phyloP scores from a whole-genome alignment of 2,329 filamentous ascomycete genomes.

The Phyllosticta capitalensis region DNA sequence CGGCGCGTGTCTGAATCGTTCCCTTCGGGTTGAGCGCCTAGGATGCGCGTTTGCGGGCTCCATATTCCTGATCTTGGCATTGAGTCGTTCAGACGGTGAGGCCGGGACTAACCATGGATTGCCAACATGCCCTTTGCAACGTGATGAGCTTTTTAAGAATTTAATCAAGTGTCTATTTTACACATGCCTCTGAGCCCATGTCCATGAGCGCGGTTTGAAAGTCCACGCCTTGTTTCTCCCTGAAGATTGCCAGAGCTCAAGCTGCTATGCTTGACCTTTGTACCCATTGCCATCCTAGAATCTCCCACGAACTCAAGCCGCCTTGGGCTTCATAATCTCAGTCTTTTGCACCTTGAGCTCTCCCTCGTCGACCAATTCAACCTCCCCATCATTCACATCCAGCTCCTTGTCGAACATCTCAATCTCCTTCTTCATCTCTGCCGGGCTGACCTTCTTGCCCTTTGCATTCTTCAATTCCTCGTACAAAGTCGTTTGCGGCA shows the following conservation, averaged over 20 bases:
- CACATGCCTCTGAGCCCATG: not conserved
- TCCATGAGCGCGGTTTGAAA: not conserved
- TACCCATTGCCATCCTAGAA: not conserved
- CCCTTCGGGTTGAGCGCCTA: constrained; percentile 60
- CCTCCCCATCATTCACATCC: constrained; percentile 1
- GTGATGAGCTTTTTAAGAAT: not conserved
- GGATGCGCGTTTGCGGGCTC: constrained; percentile 51
- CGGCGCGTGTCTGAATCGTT: constrained; percentile 37
- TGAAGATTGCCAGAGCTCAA: not conserved
- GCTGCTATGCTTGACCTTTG: not conserved
- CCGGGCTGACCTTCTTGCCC: constrained; percentile 18
- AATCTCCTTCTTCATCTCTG: constrained; percentile 4
- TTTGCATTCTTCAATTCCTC: constrained; percentile 15
- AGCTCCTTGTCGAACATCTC: constrained; percentile 1
- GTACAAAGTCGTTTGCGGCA: constrained; percentile 40
- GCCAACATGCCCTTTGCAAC: constrained; percentile 7
- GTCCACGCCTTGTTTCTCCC: not conserved
- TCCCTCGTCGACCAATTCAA: not conserved
- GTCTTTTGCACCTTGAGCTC: not conserved
- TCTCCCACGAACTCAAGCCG: not conserved
- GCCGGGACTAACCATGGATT: constrained; percentile 9
- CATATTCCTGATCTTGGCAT: constrained; percentile 57
- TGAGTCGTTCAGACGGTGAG: constrained; percentile 2
- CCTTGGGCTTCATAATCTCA: not conserved
- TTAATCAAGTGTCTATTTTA: not conserved